Base-by-base conservation (phyloP, 768 basidiomycete genomes). In the Cantharellus anzutake region DNA sequence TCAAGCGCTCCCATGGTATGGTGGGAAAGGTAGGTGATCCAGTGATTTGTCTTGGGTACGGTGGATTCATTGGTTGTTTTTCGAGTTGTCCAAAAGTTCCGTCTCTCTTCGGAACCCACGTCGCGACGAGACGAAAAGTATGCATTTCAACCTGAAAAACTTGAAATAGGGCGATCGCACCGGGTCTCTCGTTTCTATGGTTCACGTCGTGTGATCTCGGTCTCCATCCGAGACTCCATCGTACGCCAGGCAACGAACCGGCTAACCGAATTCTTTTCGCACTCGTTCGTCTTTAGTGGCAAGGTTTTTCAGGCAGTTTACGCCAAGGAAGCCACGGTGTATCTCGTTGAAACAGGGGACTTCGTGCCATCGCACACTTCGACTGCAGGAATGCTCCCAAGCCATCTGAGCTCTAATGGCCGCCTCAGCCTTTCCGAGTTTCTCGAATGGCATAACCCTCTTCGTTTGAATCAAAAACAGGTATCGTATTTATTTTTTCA, bases 121-220 rank as follows among this genome's bases (percentile, higher is more conserved):
- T 11, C 40, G 63, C n/a, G n/a, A 38, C 63, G 58, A 52, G 56
- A 61, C 3, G 59, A 60, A 0, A 40, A 50, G 0, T 76, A 74
- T 60, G 70, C 66, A 38, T 63, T 84, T 5, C 62, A 67, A 4
- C 72, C 84, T 4, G 76, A 80, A 20, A 72, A 67, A 2, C 76
- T 78, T 1, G 69, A 71, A 41, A 70, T 83, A 0, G 78, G 78
- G 0, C 66, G 80, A 2, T 85, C 83, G 0, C 74, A 72, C 59
- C 75, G 80, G 14, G 75, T 84, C 63, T 67, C 75, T 0, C 75
- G 84, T 11, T 72, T 78, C 3, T 84, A 80, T 65, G 84, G 84
- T 0, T 84, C 82, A n/a, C 70, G 71, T n/a, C 69, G 70, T 35
- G 72, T 85, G 41, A 65, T 86, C 3, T 73, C 77, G 2, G 66